Conservation (phyloP, 805 yeast genomes). For the Diddensiella transvaalensis region DNA sequence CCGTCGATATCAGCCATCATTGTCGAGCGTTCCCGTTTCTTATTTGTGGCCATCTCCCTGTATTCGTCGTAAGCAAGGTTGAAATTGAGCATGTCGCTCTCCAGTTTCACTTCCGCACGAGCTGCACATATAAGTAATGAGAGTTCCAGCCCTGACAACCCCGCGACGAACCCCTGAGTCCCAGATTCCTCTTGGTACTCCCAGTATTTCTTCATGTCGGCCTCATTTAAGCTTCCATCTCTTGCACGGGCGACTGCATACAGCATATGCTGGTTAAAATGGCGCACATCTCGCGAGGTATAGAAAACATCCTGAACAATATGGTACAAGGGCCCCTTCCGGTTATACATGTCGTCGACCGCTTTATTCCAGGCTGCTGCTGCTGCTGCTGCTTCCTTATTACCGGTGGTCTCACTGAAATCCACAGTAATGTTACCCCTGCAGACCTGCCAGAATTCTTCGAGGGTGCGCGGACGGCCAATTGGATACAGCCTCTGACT, state of each 20-base stretch:
- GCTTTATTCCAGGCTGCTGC: conserved; percentile 23
- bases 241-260: conserved; percentile 29
- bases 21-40: conserved; percentile 41
- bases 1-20: conserved; percentile 26
- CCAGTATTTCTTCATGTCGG: conserved; percentile 8
- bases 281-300: conserved; percentile 55
- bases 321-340: conserved; percentile 34
- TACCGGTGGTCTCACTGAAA: conserved; percentile 15
- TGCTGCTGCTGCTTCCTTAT: conserved; percentile 8
- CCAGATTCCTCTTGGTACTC: conserved; percentile 24
- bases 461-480: conserved; percentile 46
- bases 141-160: conserved; percentile 68
- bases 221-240: conserved; percentile 22
- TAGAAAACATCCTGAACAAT: conserved; percentile 47
- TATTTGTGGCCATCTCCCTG: conserved; percentile 45
- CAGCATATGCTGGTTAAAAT: conserved; percentile 27
- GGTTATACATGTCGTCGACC: conserved; percentile 16
- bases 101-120: conserved; percentile 58
- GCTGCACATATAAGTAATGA: conserved; percentile 72
- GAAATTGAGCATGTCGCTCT: conserved; percentile 62
- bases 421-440: conserved; percentile 38
- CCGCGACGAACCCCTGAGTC: conserved; percentile 29
- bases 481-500: conserved; percentile 71
- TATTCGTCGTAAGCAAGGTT: conserved; percentile 78
- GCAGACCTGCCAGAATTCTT: conserved; percentile 50